Evolutionary conservation across 345 rosid species (phyloP).

Genomic region (Populus alba): DNA sequence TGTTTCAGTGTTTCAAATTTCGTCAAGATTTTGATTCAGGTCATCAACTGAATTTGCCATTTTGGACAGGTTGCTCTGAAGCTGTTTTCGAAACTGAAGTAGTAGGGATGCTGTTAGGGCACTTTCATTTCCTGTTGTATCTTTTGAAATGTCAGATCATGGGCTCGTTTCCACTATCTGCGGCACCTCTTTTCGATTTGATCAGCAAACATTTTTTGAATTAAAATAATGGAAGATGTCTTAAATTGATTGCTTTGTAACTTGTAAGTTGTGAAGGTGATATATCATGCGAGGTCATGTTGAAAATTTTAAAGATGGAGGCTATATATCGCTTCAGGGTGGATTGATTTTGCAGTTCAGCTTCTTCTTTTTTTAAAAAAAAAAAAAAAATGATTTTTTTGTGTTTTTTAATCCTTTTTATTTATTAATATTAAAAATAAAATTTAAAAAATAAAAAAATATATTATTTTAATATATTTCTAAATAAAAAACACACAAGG

Average conservation of each 20-base stretch:
- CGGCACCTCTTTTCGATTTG: neutral
- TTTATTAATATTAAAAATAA: no score
- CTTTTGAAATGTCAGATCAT: neutral
- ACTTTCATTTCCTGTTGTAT: neutral
- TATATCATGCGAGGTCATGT: neutral
- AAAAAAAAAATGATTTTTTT: no score
- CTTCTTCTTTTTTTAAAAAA: no score
- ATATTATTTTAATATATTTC: no score
- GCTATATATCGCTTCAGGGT: neutral
- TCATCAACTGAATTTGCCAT: neutral
- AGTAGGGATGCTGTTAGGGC: neutral
- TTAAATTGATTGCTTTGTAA: neutral
- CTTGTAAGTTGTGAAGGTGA: neutral
- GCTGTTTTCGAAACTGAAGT: slow-evolving; percentile 32
- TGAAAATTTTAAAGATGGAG: neutral
- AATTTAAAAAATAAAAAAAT: no score
- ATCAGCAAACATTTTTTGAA: neutral
- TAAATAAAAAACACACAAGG: no score
- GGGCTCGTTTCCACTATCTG: neutral
- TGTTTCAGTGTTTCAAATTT: neutral
- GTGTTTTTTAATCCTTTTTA: no score
- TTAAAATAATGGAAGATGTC: neutral
- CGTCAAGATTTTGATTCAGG: neutral
- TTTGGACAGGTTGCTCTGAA: slow-evolving; percentile 36
- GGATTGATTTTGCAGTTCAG: no score